Conservation (phyloP, 1,284 basidiomycete genomes). For the Sanguinoderma infundibulare region DNA sequence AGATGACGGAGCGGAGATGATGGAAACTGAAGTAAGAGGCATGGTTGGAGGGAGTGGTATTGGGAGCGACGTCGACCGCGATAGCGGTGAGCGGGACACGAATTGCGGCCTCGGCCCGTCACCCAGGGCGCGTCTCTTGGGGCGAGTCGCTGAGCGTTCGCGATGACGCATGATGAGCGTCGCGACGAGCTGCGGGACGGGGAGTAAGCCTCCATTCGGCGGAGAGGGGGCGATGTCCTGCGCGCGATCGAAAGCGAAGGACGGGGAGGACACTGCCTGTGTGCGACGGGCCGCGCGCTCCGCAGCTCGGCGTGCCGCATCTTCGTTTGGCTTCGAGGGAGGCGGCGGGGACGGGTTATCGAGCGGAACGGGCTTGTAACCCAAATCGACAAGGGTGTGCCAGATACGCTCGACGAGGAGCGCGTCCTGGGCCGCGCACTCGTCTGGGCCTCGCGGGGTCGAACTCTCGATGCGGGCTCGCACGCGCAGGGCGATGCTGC, state of each 20-base stretch:
- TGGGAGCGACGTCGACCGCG: not conserved
- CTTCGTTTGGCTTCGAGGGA: not conserved
- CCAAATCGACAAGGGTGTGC: constrained; percentile 36
- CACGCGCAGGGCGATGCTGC: constrained; percentile 39
- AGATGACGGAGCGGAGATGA: constrained; percentile 10
- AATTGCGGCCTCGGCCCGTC: not conserved
- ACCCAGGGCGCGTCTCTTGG: constrained; percentile 15
- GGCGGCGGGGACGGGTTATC: not conserved
- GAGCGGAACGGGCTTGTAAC: constrained; percentile 34
- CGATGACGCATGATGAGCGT: constrained; percentile 38
- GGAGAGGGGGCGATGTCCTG: constrained; percentile 17
- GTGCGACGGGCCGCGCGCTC: constrained; percentile 24
- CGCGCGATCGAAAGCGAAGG: constrained; percentile 16
- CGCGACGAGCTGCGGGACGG: constrained; percentile 40
- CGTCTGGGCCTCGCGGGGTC: constrained; percentile 12
- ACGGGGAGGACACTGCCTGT: constrained; percentile 14
- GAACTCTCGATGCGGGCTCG: constrained; percentile 6
- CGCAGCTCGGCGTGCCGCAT: constrained; percentile 16
- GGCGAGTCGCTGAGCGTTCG: constrained; percentile 32
- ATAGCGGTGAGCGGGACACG: constrained; percentile 23
- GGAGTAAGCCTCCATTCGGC: constrained; percentile 26
- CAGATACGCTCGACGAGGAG: constrained; percentile 38
- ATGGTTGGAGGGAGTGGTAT: not conserved
- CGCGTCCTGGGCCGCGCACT: constrained; percentile 32
- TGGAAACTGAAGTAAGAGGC: not conserved